Conservation (phyloP, 805 yeast genomes). For the Candida rishiriensis region DNA sequence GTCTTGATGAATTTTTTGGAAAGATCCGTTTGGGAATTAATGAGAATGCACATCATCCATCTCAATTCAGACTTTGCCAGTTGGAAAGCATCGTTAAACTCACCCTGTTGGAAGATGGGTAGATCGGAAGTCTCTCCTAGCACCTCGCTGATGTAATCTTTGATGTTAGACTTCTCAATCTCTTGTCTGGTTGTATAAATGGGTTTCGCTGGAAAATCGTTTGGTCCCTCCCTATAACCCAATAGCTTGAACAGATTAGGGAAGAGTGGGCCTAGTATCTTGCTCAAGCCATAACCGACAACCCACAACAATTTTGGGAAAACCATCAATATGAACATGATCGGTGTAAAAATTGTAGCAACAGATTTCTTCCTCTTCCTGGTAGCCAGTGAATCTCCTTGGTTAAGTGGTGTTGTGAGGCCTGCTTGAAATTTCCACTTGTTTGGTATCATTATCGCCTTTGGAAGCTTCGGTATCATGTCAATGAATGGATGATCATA, state of each 20-base stretch:
- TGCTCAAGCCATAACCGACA: constrained; percentile 36
- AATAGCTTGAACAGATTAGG: constrained; percentile 29
- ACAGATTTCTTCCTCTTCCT: constrained; percentile 1
- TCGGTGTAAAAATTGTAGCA: constrained; percentile 27
- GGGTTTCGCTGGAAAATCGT: constrained; percentile 30
- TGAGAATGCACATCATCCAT: constrained; percentile 50
- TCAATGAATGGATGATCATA: constrained; percentile 24
- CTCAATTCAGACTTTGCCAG: constrained; percentile 37
- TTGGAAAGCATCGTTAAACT: constrained; percentile 40
- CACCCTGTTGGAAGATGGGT: constrained; percentile 26
- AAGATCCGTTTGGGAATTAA: constrained; percentile 41
- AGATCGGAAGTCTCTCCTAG: constrained; percentile 26
- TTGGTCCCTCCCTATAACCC: constrained; percentile 27
- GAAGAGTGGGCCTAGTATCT: constrained; percentile 29
- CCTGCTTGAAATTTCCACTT: constrained; percentile 35
- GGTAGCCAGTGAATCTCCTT: background rate
- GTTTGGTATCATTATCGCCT: constrained; percentile 32
- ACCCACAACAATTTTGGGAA: constrained; percentile 50
- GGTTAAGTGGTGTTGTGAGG: constrained; percentile 4
- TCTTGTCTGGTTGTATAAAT: constrained; percentile 14
- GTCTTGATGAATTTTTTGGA: constrained; percentile 40
- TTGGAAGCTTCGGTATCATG: constrained; percentile 30
- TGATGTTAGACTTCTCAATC: constrained; percentile 11
- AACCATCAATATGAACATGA: constrained; percentile 48
- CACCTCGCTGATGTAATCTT: constrained; percentile 12